Base-by-base conservation (phyloP, 192 early-diverging fungal genomes). In the Backusella tarrabulga region DNA sequence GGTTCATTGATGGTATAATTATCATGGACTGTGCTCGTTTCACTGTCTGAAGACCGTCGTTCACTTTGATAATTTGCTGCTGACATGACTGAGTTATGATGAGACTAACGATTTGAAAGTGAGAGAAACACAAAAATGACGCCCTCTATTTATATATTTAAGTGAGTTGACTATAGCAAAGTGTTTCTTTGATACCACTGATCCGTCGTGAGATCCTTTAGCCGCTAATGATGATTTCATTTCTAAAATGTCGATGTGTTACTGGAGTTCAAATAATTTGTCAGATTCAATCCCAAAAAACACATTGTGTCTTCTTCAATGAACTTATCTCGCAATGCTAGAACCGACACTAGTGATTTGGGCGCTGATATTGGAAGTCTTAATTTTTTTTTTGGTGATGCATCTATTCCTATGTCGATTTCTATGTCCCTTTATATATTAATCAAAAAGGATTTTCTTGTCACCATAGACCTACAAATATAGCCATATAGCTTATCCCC, bases 1-100 rank as follows among this genome's bases (percentile, higher is more conserved):
- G 70, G 41, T 44, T 74, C 21, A n/a, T 74, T 63, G 3, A 74
- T 38, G 17, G 73, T 54, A 14, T 26, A 74, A 8, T 35, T 56
- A 34, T 74, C 73, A n/a, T 54, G n/a, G n/a, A 41, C 38, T 26
- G 73, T 74, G 29, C 32, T 74, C 12, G 54, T 8, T 9, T 56
- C 41, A 44, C 70, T 26, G 4, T 41, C 26, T 23, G 41, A 71
- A 17, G 14, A 29, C 17, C 41, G n/a, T 44, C 23, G 41, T 44
- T 71, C 70, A 15, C 7, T 6, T 11, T 46, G 23, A 14, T 17
- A 3, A 35, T 21, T 69, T 8, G 21, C 15, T 69, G 1, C 36
- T 40, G 68, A 66, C 21, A 23, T 23, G 60, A 29, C 21, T 14
- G 21, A 66, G 60, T 0, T 29, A 26, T 38, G 8, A 32, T 32